Percentiles rank a stretch among this genome's conserved stretches.
phyloP scores from a whole-genome alignment of 257 asterid species.

The Coffea canephora region DNA sequence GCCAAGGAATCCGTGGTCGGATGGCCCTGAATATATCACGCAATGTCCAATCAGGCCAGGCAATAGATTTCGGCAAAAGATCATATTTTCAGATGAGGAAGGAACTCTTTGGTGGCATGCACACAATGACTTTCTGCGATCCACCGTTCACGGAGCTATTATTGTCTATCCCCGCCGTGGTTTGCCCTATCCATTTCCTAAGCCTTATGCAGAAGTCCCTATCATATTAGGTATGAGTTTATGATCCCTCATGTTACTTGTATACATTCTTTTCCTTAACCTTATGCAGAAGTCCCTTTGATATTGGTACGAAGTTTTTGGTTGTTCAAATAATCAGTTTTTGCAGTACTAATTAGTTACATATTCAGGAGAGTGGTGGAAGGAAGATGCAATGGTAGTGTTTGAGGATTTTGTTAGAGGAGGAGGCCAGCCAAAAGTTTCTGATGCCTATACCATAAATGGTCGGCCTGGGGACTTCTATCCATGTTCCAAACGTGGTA shows the following conservation, averaged over 20 bases:
- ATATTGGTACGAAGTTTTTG: too few species aligned
- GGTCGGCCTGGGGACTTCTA: conserved; percentile 55
- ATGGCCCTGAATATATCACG: conserved; percentile 60
- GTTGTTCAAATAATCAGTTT: too few species aligned
- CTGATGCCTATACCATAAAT: conserved; percentile 54
- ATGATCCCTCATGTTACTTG: too few species aligned
- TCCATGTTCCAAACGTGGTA: conserved; percentile 50
- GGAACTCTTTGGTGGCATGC: conserved; percentile 87
- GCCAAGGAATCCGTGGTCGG: conserved; percentile 65
- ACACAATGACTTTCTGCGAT: conserved; percentile 58
- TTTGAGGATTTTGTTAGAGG: conserved; percentile 31
- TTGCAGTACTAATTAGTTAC: too few species aligned
- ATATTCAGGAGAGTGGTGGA: conserved; percentile 19
- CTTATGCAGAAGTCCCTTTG: too few species aligned
- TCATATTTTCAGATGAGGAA: conserved; percentile 50
- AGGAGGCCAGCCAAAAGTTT: conserved; percentile 40
- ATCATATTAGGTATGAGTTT: conserved; percentile 42
- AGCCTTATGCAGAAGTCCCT: conserved; percentile 43
- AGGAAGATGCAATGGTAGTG: conserved; percentile 25
- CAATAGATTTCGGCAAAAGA: conserved; percentile 35
- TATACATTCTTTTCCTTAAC: too few species aligned
- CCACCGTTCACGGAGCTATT: conserved; percentile 52
- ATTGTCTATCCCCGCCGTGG: conserved; percentile 32
- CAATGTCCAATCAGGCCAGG: conserved; percentile 66
- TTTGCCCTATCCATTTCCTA: conserved; percentile 37